phyloP scores from a whole-genome alignment of 208 protist genomes.

The Naegleria fowleri region DNA sequence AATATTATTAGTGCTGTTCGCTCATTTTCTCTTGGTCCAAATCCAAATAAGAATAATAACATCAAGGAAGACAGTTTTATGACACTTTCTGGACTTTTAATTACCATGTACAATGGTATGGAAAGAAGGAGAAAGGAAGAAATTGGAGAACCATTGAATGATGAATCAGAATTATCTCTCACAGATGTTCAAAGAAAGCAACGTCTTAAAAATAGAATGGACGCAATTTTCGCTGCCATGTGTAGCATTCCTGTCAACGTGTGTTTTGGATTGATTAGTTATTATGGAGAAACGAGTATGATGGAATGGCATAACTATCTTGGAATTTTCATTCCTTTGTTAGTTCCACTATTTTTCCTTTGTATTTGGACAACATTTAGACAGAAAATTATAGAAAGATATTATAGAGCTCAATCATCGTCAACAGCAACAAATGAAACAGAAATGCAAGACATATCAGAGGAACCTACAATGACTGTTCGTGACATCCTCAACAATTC shows the following conservation, averaged over 20 bases:
- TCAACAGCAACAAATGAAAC: background rate
- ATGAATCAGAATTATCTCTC: background rate
- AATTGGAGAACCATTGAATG: background rate
- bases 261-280: background rate
- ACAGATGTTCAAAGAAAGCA: background rate
- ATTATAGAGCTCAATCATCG: background rate
- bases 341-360: background rate
- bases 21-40: background rate
- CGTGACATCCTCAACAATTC: background rate
- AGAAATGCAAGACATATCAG: background rate
- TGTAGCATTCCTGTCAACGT: background rate
- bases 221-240: background rate
- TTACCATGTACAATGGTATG: background rate
- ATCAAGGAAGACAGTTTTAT: conserved; percentile 4
- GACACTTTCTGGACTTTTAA: background rate
- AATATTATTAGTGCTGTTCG: background rate
- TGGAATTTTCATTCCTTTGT: background rate
- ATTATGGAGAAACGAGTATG: background rate
- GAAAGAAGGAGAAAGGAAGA: background rate
- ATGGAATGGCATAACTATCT: background rate
- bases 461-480: background rate
- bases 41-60: background rate
- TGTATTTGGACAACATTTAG: background rate
- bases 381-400: background rate
- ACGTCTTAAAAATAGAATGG: background rate